Evolutionary conservation across 2,329 filamentous ascomycete genomes (phyloP).

Genomic region (Phialophora expanda): DNA sequence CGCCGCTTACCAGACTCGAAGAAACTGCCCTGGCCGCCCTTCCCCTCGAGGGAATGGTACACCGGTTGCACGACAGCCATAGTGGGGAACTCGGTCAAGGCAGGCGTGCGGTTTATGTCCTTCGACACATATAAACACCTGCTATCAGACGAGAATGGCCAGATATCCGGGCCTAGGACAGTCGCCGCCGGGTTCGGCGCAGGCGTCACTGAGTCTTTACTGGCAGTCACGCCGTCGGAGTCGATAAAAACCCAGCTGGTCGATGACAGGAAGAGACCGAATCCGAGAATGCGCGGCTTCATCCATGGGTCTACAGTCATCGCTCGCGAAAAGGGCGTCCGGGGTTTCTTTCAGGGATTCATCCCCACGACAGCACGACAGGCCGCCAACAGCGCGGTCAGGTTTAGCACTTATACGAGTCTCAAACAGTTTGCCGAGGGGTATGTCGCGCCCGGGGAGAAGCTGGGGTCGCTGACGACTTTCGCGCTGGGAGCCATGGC

Average conservation of each 20-base stretch:
- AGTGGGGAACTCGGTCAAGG: conserved; percentile 95
- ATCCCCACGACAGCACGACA: conserved; percentile 93
- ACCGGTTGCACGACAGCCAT: conserved; percentile 96
- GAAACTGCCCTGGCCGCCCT: conserved; percentile 93
- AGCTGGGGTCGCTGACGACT: conserved; percentile 83
- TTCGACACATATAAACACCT: conserved; percentile 93
- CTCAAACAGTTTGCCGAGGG: conserved; percentile 89
- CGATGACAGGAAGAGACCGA: conserved; percentile 85
- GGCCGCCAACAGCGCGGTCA: conserved; percentile 88
- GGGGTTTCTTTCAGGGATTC: conserved; percentile 96
- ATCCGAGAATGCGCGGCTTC: conserved; percentile 89
- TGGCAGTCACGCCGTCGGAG: conserved; percentile 96
- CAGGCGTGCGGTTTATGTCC: conserved; percentile 92
- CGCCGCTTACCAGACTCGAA: conserved; percentile 76
- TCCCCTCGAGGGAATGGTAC: conserved; percentile 87
- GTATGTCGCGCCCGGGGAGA: conserved; percentile 92
- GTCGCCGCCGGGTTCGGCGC: conserved; percentile 94
- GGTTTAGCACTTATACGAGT: conserved; percentile 89
- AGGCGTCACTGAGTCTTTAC: conserved; percentile 87
- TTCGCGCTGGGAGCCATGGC: conserved; percentile 90
- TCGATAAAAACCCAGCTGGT: conserved; percentile 99
- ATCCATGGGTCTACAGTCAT: conserved; percentile 88
- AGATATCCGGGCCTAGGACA: conserved; percentile 86
- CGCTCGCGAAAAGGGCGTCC: conserved; percentile 80
- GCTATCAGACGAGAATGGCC: conserved; percentile 81